Percentiles rank a stretch among this genome's conserved stretches.
Conservation (phyloP, 352 stramenopile genomes). For the Phytophthora constricta region DNA sequence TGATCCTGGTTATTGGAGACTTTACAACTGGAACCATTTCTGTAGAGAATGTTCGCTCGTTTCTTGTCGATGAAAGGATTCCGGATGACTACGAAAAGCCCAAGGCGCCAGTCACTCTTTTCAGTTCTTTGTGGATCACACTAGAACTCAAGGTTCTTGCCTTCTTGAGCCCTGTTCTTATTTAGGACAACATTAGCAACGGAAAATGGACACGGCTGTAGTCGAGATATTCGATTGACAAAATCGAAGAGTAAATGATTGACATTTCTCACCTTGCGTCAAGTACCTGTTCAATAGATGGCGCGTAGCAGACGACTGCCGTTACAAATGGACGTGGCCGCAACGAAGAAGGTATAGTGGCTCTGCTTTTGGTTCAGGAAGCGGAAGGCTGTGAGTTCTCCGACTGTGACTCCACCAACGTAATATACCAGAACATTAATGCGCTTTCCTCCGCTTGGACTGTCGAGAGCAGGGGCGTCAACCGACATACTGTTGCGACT, state of each 20-base stretch:
- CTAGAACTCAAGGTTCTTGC: slow-evolving; percentile 54
- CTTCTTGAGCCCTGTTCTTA: slow-evolving; percentile 3
- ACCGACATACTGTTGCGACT: slow-evolving; percentile 27
- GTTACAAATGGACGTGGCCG: slow-evolving; percentile 79
- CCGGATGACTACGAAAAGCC: slow-evolving; percentile 49
- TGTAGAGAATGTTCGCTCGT: slow-evolving; percentile 46
- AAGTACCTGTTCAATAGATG: slow-evolving; percentile 42
- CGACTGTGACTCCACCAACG: slow-evolving; percentile 82
- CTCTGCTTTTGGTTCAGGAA: slow-evolving; percentile 75
- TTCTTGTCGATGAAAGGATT: slow-evolving; percentile 60
- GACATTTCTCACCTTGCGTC: slow-evolving; percentile 8
- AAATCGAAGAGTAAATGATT: slow-evolving; percentile 10
- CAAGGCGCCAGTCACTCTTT: slow-evolving; percentile 40
- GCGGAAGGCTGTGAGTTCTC: slow-evolving; percentile 79
- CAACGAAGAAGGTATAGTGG: slow-evolving; percentile 71
- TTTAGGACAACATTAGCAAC: neutral
- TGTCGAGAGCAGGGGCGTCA: slow-evolving; percentile 21
- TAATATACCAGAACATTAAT: slow-evolving; percentile 82
- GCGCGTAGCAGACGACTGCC: slow-evolving; percentile 66
- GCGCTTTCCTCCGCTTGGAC: slow-evolving; percentile 14
- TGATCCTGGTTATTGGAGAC: slow-evolving; percentile 61
- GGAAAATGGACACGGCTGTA: neutral
- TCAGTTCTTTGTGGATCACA: slow-evolving; percentile 39
- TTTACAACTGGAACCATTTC: slow-evolving; percentile 44
- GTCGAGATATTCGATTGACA: neutral